These are phyloP conservation scores for Herpetomonas samuelpessoai DNA, from an alignment of 208 protist genomes.

Conservation along the genomic window DNA sequence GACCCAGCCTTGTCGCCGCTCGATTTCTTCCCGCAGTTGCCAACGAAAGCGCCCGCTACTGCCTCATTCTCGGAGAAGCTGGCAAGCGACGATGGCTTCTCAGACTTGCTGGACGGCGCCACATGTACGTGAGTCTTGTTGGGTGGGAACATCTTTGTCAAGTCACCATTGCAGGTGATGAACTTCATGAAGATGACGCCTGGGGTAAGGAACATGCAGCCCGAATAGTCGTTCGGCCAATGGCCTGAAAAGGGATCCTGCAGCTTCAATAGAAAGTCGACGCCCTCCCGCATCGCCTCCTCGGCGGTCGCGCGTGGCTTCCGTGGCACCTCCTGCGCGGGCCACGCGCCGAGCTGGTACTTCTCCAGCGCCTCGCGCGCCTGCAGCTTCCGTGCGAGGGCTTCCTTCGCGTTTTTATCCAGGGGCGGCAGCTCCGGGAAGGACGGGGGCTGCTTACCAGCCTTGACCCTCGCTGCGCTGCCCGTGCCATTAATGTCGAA, in stretches of 20 bases:
- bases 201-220: slow-evolving; percentile 94
- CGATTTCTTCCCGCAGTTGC: not conserved
- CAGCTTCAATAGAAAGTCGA: slow-evolving; percentile 66
- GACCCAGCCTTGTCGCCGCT: not conserved
- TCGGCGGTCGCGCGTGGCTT: slow-evolving; percentile 14
- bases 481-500: not conserved
- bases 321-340: slow-evolving; percentile 2
- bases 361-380: slow-evolving; percentile 52
- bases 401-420: slow-evolving; percentile 18
- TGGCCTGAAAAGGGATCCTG: slow-evolving; percentile 95
- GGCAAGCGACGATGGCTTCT: not conserved
- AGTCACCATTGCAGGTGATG: slow-evolving; percentile 68
- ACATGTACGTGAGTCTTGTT: slow-evolving; percentile 42
- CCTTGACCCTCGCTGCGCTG: not conserved
- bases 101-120: slow-evolving; percentile 10
- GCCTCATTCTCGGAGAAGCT: slow-evolving; percentile 4
- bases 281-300: slow-evolving; percentile 61
- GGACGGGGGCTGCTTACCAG: not conserved
- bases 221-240: slow-evolving; percentile 98
- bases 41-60: not conserved
- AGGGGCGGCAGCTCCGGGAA: slow-evolving; percentile 10
- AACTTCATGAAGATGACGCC: slow-evolving; percentile 93
- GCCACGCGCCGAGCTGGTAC: slow-evolving; percentile 63
- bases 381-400: slow-evolving; percentile 35
- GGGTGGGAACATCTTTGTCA: slow-evolving; percentile 63